These are phyloP conservation scores for Tetracentron sinense DNA, from an alignment of 164 flowering plant genomes.

Conservation along the genomic window DNA sequence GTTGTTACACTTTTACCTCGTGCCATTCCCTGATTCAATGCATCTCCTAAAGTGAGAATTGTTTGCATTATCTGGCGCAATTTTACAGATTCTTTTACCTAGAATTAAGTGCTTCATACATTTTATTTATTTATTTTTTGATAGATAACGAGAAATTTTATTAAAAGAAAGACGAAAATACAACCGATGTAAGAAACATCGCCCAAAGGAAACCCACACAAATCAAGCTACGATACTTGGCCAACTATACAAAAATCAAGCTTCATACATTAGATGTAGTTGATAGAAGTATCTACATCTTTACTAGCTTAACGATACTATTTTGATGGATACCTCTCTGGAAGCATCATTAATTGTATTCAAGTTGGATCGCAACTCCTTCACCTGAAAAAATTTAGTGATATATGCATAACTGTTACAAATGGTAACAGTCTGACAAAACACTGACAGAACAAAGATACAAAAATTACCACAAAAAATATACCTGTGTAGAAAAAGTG, in stretches of 20 bases:
- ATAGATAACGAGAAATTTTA: too few relatives aligned
- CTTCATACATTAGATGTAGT: conserved; percentile 9
- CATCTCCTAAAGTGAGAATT: conserved; percentile 92
- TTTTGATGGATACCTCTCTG: conserved; percentile 55
- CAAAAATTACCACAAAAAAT: not conserved
- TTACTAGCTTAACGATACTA: not conserved
- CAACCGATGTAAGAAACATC: too few relatives aligned
- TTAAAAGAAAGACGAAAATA: too few relatives aligned
- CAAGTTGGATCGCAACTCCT: conserved; percentile 61
- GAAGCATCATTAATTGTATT: conserved; percentile 70
- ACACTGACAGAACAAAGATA: conserved; percentile 3
- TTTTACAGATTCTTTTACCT: conserved; percentile 90
- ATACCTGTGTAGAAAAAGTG: conserved; percentile 82
- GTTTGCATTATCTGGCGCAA: conserved; percentile 97
- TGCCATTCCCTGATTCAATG: conserved; percentile 96
- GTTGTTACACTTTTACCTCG: conserved; percentile 66
- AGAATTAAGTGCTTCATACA: conserved; percentile 23
- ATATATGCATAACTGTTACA: not conserved
- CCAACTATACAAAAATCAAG: too few relatives aligned
- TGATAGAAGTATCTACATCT: not conserved
- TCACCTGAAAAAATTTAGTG: conserved; percentile 49
- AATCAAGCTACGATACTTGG: too few relatives aligned
- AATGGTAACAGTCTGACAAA: conserved; percentile 3
- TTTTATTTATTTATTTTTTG: too few relatives aligned
- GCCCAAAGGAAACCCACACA: too few relatives aligned